Percentiles rank a stretch among this genome's conserved stretches.
Evolutionary conservation across 2,329 filamentous ascomycete genomes (phyloP).

Genomic region (Paecilomyces dactylethromorphus): DNA sequence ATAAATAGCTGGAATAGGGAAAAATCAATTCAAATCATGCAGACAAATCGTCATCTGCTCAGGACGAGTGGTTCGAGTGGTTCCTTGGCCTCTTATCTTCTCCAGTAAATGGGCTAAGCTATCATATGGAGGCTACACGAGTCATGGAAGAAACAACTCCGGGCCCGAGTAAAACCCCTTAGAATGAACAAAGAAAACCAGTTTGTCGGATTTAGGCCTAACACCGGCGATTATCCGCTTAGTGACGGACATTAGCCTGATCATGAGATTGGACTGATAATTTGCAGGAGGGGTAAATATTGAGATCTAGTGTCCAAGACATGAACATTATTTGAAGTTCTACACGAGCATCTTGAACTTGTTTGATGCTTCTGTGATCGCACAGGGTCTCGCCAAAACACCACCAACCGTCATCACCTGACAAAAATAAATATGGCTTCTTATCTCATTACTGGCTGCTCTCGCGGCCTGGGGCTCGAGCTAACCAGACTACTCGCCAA

Average conservation of each 20-base stretch:
- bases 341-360: background rate
- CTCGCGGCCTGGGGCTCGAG: constrained; percentile 21
- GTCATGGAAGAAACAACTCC: background rate
- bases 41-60: background rate
- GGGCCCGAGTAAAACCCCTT: background rate
- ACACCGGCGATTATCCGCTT: background rate
- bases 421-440: background rate
- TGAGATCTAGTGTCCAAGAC: background rate
- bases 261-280: too few species aligned
- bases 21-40: background rate
- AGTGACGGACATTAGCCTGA: background rate
- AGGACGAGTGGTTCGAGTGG: too few species aligned
- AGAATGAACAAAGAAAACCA: background rate
- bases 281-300: background rate
- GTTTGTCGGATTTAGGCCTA: background rate
- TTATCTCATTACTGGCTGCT: constrained; percentile 18
- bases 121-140: background rate
- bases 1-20: background rate
- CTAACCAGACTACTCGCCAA: constrained; percentile 12
- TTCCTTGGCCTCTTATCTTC: too few species aligned
- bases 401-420: background rate
- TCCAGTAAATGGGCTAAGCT: background rate
- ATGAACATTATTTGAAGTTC: background rate
- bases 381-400: background rate
- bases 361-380: too few species aligned